These are phyloP conservation scores for Rhodomyrtus psidioides DNA, from an alignment of 441 rosid genomes.

Conservation along the genomic window DNA sequence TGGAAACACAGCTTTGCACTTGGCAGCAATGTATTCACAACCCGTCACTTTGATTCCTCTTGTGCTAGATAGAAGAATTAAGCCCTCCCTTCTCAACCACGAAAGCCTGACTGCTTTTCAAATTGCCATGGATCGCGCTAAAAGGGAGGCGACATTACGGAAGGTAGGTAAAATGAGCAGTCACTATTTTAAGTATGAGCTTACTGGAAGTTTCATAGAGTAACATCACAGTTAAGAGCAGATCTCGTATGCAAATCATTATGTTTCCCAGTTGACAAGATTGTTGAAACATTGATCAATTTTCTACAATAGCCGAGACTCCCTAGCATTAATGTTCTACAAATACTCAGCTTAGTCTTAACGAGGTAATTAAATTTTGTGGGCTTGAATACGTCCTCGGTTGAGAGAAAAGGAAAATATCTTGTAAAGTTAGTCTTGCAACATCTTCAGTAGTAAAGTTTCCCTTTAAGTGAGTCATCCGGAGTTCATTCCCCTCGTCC, in stretches of 20 bases:
- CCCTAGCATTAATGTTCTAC: too few relatives aligned
- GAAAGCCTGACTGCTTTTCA: not conserved
- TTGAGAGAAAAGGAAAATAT: not conserved
- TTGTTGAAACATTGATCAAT: not conserved
- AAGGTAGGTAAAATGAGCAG: not conserved
- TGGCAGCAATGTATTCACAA: not conserved
- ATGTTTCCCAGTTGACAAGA: not conserved
- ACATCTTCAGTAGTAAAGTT: too few relatives aligned
- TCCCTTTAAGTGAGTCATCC: too few relatives aligned
- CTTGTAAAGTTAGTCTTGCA: not conserved
- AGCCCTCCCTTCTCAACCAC: not conserved
- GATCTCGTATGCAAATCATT: not conserved
- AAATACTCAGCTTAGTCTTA: not conserved
- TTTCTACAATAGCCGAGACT: too few relatives aligned
- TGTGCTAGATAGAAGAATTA: not conserved
- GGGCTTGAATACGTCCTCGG: not conserved
- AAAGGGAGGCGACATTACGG: not conserved
- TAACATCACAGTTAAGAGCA: not conserved
- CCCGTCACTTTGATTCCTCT: not conserved
- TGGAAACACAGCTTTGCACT: not conserved
- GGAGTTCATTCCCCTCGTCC: too few relatives aligned
- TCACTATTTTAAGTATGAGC: not conserved
- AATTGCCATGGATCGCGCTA: not conserved
- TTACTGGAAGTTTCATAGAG: not conserved
- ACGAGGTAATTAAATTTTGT: not conserved